Conservation (phyloP, 2,329 filamentous ascomycete genomes). For the Chaetothyriales sp. region DNA sequence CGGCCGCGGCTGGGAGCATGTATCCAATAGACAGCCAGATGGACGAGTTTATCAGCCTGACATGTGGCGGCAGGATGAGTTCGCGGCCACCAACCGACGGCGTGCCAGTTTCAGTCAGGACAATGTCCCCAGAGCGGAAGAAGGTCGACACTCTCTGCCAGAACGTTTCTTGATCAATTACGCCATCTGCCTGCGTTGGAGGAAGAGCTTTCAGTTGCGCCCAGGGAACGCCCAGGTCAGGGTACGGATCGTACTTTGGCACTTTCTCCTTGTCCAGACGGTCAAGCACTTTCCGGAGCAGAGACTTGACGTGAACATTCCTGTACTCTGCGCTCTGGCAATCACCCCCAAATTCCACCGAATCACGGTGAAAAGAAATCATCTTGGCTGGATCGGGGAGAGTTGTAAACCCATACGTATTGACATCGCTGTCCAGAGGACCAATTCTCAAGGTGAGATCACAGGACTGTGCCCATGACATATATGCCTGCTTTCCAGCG, state of each 20-base stretch:
- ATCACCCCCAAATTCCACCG: conserved; percentile 56
- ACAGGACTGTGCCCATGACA: conserved; percentile 26
- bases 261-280: conserved; percentile 32
- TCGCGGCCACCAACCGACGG: conserved; percentile 40
- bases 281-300: conserved; percentile 55
- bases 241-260: conserved; percentile 18
- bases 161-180: conserved; percentile 43
- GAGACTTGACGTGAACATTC: conserved; percentile 59
- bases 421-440: conserved; percentile 33
- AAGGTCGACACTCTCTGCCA: conserved; percentile 45
- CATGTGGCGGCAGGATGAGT: conserved; percentile 35
- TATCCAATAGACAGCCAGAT: conserved; percentile 48
- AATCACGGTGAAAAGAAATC: conserved; percentile 66
- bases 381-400: conserved; percentile 28
- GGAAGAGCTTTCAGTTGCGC: conserved; percentile 34
- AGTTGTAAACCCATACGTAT: conserved; percentile 23
- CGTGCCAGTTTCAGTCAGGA: conserved; percentile 45
- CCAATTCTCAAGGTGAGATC: conserved; percentile 36
- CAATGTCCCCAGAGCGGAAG: conserved; percentile 38
- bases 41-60: conserved; percentile 35
- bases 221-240: conserved; percentile 30
- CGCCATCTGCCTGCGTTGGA: conserved; percentile 30
- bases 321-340: conserved; percentile 46
- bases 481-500: conserved; percentile 24
- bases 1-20: conserved; percentile 43